phyloP scores from a whole-genome alignment of 208 protist genomes.

The Balamuthia mandrillaris region DNA sequence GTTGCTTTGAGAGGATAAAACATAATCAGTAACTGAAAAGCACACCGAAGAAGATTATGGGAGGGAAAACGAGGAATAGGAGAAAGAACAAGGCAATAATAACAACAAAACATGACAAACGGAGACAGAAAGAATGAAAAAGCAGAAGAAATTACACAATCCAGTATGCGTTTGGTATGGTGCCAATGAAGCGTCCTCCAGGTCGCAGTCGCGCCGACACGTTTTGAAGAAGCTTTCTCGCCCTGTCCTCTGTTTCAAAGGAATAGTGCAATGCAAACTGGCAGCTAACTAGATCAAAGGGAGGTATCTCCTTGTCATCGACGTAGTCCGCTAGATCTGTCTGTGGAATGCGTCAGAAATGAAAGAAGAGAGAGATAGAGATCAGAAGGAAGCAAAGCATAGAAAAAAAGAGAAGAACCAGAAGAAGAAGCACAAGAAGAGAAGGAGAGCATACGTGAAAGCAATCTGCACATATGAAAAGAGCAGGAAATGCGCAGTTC shows the following conservation, averaged over 20 bases:
- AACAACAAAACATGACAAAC: not conserved
- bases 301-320: not conserved
- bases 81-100: not conserved
- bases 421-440: not conserved
- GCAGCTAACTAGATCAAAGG: constrained; percentile 52
- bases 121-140: not conserved
- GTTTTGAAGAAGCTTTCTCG: constrained; percentile 37
- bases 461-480: constrained; percentile 24
- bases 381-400: not conserved
- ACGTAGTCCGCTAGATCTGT: constrained; percentile 7
- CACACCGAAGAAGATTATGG: no score
- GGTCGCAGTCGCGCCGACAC: constrained; percentile 28
- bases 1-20: no score
- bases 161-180: constrained; percentile 43
- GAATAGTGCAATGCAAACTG: constrained; percentile 60
- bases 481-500: not conserved
- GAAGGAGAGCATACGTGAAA: not conserved
- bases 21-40: no score
- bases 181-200: constrained; percentile 47
- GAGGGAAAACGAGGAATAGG: not conserved
- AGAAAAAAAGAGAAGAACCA: not conserved
- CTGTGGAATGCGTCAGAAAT: constrained; percentile 27
- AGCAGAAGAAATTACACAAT: constrained; percentile 26
- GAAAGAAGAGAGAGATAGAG: not conserved
- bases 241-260: constrained; percentile 48